phyloP scores from a whole-genome alignment of 2,329 filamentous ascomycete species.

The Diaporthe sp. region DNA sequence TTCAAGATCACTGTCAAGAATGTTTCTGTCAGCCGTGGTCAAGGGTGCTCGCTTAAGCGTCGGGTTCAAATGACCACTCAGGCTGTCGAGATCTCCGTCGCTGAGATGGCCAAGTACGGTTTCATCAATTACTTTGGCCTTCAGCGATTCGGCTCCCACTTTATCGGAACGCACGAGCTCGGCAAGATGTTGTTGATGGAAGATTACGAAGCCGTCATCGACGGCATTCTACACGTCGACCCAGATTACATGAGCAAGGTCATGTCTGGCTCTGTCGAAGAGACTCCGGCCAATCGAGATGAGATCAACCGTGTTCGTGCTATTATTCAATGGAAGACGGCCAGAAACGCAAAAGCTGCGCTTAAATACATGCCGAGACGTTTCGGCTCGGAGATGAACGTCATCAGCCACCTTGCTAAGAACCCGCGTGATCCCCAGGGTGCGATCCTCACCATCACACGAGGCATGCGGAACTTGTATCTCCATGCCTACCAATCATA shows the following conservation, averaged over 20 bases:
- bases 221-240: conserved; percentile 82
- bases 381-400: conserved; percentile 82
- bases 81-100: conserved; percentile 71
- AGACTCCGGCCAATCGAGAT: conserved; percentile 73
- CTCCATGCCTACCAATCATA: conserved; percentile 96
- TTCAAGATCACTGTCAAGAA: conserved; percentile 94
- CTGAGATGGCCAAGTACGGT: conserved; percentile 78
- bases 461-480: conserved; percentile 92
- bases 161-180: conserved; percentile 86
- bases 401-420: conserved; percentile 82
- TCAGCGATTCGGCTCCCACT: conserved; percentile 94
- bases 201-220: conserved; percentile 84
- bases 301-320: conserved; percentile 84
- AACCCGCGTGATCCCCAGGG: conserved; percentile 80
- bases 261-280: conserved; percentile 60
- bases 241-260: conserved; percentile 69
- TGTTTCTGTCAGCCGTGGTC: conserved; percentile 71
- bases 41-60: conserved; percentile 61
- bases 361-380: conserved; percentile 80
- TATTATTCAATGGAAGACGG: conserved; percentile 79
- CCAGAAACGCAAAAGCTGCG: conserved; percentile 70
- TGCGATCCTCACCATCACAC: conserved; percentile 83
- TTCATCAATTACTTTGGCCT: conserved; percentile 99
- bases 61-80: conserved; percentile 59
- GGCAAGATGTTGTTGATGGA: conserved; percentile 87